phyloP scores from a whole-genome alignment of 169 alveolate genomes.

The Perkinsus olseni region DNA sequence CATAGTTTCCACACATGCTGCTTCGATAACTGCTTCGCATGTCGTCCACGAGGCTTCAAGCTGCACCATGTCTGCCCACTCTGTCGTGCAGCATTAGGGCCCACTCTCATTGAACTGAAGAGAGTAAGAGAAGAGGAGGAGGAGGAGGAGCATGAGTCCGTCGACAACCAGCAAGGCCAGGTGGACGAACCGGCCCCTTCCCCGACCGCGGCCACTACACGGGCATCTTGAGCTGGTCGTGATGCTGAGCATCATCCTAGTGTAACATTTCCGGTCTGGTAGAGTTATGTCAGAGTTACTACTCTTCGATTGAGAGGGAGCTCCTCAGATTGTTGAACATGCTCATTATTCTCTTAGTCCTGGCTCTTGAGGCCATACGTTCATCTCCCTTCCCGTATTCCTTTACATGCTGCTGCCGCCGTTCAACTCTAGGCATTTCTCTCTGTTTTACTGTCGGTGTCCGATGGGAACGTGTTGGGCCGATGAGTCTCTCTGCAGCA shows the following conservation, averaged over 20 bases:
- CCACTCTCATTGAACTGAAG: neutral
- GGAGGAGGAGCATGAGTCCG: neutral
- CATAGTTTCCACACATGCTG: neutral
- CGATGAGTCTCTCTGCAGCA: too few relatives aligned
- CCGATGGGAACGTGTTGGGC: too few relatives aligned
- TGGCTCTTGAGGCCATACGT: too few relatives aligned
- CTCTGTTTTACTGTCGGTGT: too few relatives aligned
- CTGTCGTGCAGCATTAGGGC: neutral
- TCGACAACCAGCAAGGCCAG: neutral
- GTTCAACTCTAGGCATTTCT: too few relatives aligned
- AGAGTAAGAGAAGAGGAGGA: neutral
- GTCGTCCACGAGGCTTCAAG: neutral
- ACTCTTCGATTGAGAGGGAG: too few relatives aligned
- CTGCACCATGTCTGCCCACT: neutral
- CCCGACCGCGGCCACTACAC: neutral
- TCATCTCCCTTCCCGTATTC: too few relatives aligned
- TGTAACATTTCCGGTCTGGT: too few relatives aligned
- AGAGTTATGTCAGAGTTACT: too few relatives aligned
- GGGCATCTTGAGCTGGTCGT: neutral
- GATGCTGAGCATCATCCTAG: neutral
- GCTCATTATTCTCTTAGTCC: too few relatives aligned
- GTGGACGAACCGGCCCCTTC: neutral
- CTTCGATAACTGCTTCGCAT: neutral
- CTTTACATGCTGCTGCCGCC: too few relatives aligned
- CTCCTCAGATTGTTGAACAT: too few relatives aligned